A percentile compares a stretch with the other conserved stretches of the same genome.
phyloP scores from a whole-genome alignment of 805 yeast genomes.

The Sugiyamaella lignohabitans region DNA sequence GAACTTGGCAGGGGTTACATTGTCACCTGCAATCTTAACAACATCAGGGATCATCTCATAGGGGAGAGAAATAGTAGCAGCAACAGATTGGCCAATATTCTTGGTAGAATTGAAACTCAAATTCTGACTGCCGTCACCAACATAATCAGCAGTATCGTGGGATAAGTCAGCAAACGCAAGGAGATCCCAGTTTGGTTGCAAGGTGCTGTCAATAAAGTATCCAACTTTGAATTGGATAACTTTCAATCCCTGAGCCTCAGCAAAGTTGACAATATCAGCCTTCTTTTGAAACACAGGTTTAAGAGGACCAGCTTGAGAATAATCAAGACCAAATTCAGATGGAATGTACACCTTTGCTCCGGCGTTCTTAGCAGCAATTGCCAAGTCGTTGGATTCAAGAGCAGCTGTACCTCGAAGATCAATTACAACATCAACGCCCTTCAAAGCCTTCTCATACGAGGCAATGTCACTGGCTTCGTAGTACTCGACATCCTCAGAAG shows the following conservation, averaged over 20 bases:
- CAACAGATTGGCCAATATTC: conserved; percentile 26
- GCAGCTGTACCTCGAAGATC: conserved; percentile 30
- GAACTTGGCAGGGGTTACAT: conserved; percentile 14
- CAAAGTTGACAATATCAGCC: conserved; percentile 10
- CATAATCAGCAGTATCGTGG: background rate
- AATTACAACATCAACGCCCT: conserved; percentile 47
- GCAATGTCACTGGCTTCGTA: conserved; percentile 1
- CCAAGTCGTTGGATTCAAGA: conserved; percentile 26
- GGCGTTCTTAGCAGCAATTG: conserved; percentile 33
- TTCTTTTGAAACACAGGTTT: conserved; percentile 4
- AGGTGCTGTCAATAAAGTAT: conserved; percentile 15
- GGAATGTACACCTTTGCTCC: conserved; percentile 49
- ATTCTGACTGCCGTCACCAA: conserved; percentile 10
- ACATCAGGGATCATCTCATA: conserved; percentile 19
- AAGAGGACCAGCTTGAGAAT: conserved; percentile 4
- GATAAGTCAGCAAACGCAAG: too few species aligned
- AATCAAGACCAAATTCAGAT: conserved; percentile 53
- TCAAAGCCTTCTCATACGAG: conserved; percentile 28
- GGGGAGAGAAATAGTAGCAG: conserved; percentile 18
- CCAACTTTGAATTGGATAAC: conserved; percentile 22
- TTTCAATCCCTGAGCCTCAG: conserved; percentile 23
- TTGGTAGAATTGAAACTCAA: conserved; percentile 17
- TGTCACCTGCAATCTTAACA: conserved; percentile 17
- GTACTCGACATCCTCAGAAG: background rate
- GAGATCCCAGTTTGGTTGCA: background rate